Evolutionary conservation across 768 basidiomycete genomes (phyloP).

Genomic region (Lentinula boryana): DNA sequence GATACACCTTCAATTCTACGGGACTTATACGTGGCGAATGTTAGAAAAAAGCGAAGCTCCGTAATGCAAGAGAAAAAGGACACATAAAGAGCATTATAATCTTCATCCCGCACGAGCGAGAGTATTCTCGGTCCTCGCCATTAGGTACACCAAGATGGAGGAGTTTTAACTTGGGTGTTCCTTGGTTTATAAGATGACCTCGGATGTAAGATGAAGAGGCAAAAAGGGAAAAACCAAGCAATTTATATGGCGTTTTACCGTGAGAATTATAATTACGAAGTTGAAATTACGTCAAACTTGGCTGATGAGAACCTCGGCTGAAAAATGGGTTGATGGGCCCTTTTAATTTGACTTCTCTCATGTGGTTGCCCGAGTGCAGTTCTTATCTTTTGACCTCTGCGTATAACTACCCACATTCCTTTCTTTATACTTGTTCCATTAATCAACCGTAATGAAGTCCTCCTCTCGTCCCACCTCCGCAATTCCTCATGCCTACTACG

Average conservation of each 20-base stretch:
- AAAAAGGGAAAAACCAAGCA: slow-evolving; percentile 13
- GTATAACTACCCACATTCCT: slow-evolving; percentile 11
- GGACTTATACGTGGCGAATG: slow-evolving; percentile 19
- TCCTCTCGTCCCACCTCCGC: slow-evolving; percentile 49
- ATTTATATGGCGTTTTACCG: slow-evolving; percentile 31
- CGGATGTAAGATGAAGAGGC: slow-evolving; percentile 8
- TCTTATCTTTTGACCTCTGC: slow-evolving; percentile 4
- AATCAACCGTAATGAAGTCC: slow-evolving; percentile 2
- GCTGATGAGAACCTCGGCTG: background rate
- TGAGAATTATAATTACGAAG: background rate
- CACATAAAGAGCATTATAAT: slow-evolving; percentile 63
- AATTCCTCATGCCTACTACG: slow-evolving; percentile 68
- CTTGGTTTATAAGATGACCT: slow-evolving; percentile 54
- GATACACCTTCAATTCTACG: background rate
- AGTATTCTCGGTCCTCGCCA: slow-evolving; percentile 72
- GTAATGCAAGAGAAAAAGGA: slow-evolving; percentile 18
- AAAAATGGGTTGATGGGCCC: background rate
- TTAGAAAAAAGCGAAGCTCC: slow-evolving; percentile 57
- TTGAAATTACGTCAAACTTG: background rate
- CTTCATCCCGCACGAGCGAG: slow-evolving; percentile 33
- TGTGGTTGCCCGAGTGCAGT: slow-evolving; percentile 1
- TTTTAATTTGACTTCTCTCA: background rate
- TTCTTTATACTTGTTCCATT: slow-evolving; percentile 5
- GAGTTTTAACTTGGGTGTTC: slow-evolving; percentile 35
- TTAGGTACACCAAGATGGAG: slow-evolving; percentile 54